phyloP scores from a whole-genome alignment of 1,284 basidiomycete species.

The Moniliophthora roreri region DNA sequence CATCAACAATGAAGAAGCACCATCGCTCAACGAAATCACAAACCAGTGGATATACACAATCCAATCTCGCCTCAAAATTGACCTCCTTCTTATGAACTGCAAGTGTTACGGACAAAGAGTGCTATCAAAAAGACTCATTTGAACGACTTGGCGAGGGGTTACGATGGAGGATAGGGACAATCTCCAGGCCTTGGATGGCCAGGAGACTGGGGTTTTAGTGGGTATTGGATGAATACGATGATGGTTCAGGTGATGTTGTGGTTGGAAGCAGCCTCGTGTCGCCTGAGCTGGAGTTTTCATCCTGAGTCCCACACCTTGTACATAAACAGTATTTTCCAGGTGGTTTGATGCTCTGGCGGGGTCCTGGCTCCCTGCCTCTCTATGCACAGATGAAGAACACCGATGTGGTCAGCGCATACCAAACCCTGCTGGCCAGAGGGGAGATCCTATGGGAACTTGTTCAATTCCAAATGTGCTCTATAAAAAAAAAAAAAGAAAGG shows the following conservation, averaged over 20 bases:
- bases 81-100: slow-evolving; percentile 11
- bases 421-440: too few relatives aligned
- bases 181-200: neutral
- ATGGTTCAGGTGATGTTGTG: neutral
- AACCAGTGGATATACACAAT: slow-evolving; percentile 10
- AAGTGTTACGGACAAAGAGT: slow-evolving; percentile 12
- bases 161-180: neutral
- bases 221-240: too few relatives aligned
- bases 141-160: neutral
- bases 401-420: too few relatives aligned
- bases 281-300: neutral
- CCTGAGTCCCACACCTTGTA: neutral
- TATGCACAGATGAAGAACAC: too few relatives aligned
- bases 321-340: neutral
- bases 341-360: neutral
- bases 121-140: neutral
- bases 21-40: slow-evolving; percentile 1
- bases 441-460: too few relatives aligned
- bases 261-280: neutral
- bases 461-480: too few relatives aligned
- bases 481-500: too few relatives aligned
- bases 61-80: slow-evolving; percentile 10
- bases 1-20: slow-evolving; percentile 3
- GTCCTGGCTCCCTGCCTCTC: neutral
- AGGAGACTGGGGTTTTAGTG: slow-evolving; percentile 3